phyloP scores from a whole-genome alignment of 1,284 basidiomycete genomes.

The Sanghuangporus baumii region DNA sequence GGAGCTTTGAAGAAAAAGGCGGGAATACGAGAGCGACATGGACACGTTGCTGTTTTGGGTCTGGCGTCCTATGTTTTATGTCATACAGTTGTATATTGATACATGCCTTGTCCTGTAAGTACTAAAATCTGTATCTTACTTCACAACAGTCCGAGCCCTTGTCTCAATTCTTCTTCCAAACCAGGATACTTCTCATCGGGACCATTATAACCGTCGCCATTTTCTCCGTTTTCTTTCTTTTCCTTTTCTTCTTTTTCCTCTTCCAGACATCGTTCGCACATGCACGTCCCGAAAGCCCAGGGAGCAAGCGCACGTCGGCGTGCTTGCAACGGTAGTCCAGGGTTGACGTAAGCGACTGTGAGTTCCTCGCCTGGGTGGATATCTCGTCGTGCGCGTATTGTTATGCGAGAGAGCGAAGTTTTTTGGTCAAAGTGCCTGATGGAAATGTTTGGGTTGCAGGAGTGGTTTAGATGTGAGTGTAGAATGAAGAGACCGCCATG shows the following conservation, averaged over 20 bases:
- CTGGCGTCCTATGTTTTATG: no score
- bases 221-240: slow-evolving; percentile 28
- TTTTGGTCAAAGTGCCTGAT: slow-evolving; percentile 66
- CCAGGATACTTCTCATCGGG: slow-evolving; percentile 12
- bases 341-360: slow-evolving; percentile 75
- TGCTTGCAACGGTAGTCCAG: slow-evolving; percentile 43
- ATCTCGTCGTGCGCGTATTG: slow-evolving; percentile 58
- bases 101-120: not conserved
- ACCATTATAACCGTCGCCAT: slow-evolving; percentile 14
- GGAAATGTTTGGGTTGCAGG: slow-evolving; percentile 73
- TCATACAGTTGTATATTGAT: no score
- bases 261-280: slow-evolving; percentile 57
- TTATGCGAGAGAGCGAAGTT: slow-evolving; percentile 60
- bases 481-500: slow-evolving; percentile 84
- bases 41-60: no score
- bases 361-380: slow-evolving; percentile 74
- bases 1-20: no score
- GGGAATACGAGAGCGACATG: no score
- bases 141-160: slow-evolving; percentile 8
- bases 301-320: slow-evolving; percentile 58
- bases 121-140: not conserved
- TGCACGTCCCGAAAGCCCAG: slow-evolving; percentile 73
- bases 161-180: slow-evolving; percentile 9
- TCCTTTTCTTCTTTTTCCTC: slow-evolving; percentile 33
- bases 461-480: slow-evolving; percentile 86